Percentiles rank a stretch among this genome's conserved stretches.
Conservation (phyloP, 192 early-diverging fungal species). For the Martensiomyces pterosporus region DNA sequence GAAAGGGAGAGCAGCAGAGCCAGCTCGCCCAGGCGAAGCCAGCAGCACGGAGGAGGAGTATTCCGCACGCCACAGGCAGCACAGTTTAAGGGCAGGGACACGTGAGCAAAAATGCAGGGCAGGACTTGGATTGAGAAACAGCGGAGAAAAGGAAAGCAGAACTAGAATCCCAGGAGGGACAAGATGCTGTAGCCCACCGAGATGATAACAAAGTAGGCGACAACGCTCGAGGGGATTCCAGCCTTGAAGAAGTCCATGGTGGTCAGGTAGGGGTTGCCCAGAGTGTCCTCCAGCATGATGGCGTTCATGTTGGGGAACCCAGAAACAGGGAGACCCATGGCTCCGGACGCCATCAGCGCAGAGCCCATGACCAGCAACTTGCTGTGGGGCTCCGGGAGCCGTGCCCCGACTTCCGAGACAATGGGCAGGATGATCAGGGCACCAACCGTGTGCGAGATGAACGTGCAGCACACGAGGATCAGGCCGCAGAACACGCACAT, state of each 20-base stretch:
- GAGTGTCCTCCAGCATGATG: slow-evolving; percentile 83
- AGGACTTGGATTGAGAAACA: not conserved
- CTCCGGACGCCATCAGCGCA: slow-evolving; percentile 82
- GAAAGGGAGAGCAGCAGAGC: no score
- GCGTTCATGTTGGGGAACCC: slow-evolving; percentile 99
- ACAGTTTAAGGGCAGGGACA: no score
- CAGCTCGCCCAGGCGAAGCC: no score
- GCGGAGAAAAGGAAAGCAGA: not conserved
- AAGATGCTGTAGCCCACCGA: slow-evolving; percentile 76
- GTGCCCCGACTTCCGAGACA: slow-evolving; percentile 80
- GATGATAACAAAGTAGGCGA: slow-evolving; percentile 67
- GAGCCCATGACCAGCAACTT: slow-evolving; percentile 77
- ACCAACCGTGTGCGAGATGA: slow-evolving; percentile 94
- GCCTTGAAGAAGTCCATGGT: slow-evolving; percentile 81
- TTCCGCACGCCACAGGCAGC: no score
- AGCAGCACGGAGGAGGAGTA: no score
- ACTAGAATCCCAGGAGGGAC: slow-evolving; percentile 57
- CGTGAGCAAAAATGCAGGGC: no score
- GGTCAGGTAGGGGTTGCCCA: slow-evolving; percentile 76
- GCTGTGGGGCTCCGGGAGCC: slow-evolving; percentile 72
- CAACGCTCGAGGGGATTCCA: slow-evolving; percentile 70
- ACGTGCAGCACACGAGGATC: slow-evolving; percentile 81
- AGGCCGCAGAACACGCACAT: slow-evolving; percentile 72
- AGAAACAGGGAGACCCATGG: slow-evolving; percentile 89
- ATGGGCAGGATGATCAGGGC: slow-evolving; percentile 95